Conservation (phyloP, 495 filamentous ascomycete genomes). For the Tuber umbilicatum region DNA sequence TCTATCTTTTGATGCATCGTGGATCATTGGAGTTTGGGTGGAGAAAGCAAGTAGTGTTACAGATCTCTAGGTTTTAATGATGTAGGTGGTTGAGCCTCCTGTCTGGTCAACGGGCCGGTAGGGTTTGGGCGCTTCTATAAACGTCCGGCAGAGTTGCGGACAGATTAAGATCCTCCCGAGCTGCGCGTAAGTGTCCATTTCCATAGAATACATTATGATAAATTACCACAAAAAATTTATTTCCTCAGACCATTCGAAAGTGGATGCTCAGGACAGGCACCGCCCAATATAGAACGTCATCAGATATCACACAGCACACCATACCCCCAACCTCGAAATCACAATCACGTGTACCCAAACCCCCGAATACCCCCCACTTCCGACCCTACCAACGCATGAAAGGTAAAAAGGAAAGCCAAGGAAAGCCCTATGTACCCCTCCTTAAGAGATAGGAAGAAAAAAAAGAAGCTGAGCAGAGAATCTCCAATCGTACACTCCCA, state of each 20-base stretch:
- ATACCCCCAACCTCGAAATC: neutral
- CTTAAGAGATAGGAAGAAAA: neutral
- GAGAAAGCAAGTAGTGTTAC: neutral
- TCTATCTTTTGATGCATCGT: neutral
- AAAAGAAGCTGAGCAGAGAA: neutral
- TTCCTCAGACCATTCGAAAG: neutral
- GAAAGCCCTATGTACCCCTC: neutral
- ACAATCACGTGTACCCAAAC: neutral
- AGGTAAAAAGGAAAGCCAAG: neutral
- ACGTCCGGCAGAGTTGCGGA: neutral
- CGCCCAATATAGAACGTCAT: neutral
- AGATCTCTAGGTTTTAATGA: neutral
- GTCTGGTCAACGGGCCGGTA: neutral
- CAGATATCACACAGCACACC: conserved; percentile 1
- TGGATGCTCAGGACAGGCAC: neutral
- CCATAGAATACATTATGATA: neutral
- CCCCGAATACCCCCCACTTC: neutral
- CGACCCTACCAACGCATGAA: neutral
- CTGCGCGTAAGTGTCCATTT: neutral
- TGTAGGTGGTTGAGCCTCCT: neutral
- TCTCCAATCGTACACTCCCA: neutral
- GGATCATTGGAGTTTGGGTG: neutral
- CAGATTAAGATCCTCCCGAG: neutral
- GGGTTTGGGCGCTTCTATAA: neutral
- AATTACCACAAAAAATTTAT: neutral